Conservation (phyloP, 306 rosid genomes). For the Acacia crassicarpa region DNA sequence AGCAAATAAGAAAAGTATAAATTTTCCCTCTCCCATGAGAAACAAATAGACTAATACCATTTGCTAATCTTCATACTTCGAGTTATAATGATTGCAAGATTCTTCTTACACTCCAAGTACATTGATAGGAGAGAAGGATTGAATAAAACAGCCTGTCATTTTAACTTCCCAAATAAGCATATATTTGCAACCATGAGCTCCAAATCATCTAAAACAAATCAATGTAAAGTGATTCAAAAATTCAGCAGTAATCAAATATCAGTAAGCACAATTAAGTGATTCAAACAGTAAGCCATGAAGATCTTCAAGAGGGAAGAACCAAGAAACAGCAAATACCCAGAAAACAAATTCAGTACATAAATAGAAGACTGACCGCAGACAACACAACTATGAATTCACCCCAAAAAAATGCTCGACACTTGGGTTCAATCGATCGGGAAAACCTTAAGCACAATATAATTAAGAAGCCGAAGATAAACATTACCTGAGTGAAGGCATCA, state of each 20-base stretch:
- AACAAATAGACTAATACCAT: no score
- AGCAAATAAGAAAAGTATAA: no score
- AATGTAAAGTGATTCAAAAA: neutral
- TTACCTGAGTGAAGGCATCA: conserved; percentile 88
- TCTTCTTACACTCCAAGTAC: no score
- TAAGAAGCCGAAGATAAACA: neutral
- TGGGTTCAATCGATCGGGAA: neutral
- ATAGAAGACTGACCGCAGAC: neutral
- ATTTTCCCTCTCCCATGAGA: no score
- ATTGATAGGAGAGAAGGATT: no score
- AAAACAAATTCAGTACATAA: neutral
- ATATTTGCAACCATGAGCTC: neutral
- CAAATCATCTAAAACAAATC: neutral
- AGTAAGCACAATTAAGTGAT: neutral
- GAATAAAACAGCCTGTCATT: no score
- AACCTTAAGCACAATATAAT: neutral
- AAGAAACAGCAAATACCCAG: neutral
- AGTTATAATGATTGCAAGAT: no score
- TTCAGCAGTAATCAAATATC: neutral
- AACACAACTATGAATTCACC: neutral
- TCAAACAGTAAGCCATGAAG: neutral
- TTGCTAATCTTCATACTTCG: no score
- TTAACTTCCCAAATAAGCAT: neutral
- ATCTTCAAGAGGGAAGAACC: neutral
- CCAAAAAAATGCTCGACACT: neutral